These are phyloP conservation scores for Clathrus columnatus DNA, from an alignment of 768 basidiomycete genomes.

Conservation along the genomic window DNA sequence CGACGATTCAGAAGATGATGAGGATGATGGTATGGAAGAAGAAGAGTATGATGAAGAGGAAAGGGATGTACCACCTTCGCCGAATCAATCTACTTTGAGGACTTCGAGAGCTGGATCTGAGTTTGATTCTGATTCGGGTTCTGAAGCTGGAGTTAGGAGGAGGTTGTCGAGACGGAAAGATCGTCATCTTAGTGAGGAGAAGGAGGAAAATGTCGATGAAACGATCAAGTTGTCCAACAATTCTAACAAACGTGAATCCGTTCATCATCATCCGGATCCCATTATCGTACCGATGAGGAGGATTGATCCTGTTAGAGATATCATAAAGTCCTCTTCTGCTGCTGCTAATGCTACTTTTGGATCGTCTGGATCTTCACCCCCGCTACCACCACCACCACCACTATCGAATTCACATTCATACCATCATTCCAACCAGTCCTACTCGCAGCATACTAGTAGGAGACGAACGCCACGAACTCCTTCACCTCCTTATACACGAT, in stretches of 20 bases:
- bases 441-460: conserved; percentile 40
- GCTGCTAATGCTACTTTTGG: not conserved
- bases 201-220: not conserved
- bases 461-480: conserved; percentile 33
- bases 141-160: not conserved
- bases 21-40: not conserved
- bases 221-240: not conserved
- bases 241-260: not conserved
- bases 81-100: not conserved
- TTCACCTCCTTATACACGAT: no score
- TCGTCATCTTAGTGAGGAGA: no score
- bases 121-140: not conserved
- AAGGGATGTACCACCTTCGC: not conserved
- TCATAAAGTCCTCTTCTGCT: conserved; percentile 12
- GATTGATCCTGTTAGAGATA: conserved; percentile 8
- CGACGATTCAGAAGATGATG: not conserved
- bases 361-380: not conserved
- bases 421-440: conserved; percentile 21
- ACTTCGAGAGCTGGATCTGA: not conserved
- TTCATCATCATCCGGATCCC: not conserved
- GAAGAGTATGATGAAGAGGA: not conserved
- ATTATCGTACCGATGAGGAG: not conserved
- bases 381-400: not conserved
- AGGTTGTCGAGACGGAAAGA: no score
- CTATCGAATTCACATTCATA: not conserved